A percentile compares a stretch with the other conserved stretches of the same genome.
phyloP scores from a whole-genome alignment of 2,329 filamentous ascomycete genomes.

The Mollisia scopiformis region DNA sequence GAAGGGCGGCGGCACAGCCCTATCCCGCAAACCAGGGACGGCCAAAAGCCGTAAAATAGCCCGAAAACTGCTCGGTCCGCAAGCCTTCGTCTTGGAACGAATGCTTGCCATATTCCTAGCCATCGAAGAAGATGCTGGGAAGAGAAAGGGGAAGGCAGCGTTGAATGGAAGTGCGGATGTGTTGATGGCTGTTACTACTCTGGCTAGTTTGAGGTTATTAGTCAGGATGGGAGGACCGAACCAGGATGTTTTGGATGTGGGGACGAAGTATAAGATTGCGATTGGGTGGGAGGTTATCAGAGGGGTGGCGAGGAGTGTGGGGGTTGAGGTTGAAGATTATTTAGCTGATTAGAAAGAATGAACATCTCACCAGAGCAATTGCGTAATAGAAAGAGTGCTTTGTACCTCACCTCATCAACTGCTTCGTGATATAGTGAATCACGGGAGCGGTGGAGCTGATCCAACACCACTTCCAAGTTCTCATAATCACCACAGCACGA shows the following conservation, averaged over 20 bases:
- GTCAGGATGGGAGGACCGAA: conserved; percentile 59
- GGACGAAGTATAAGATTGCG: conserved; percentile 77
- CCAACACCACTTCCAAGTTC: too few relatives aligned
- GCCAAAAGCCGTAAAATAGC: conserved; percentile 72
- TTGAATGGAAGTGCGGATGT: conserved; percentile 51
- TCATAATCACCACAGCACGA: too few relatives aligned
- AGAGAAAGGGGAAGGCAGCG: background rate
- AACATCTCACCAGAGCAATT: background rate
- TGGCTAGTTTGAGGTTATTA: conserved; percentile 71
- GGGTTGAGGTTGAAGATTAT: conserved; percentile 80
- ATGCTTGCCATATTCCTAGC: conserved; percentile 78
- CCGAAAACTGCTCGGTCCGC: conserved; percentile 75
- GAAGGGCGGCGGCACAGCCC: conserved; percentile 47
- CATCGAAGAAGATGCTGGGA: conserved; percentile 51
- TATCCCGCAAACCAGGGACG: conserved; percentile 35
- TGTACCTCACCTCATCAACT: too few relatives aligned
- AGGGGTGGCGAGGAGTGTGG: conserved; percentile 71
- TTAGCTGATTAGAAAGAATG: conserved; percentile 57
- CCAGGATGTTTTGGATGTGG: conserved; percentile 69
- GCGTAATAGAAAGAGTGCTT: too few relatives aligned
- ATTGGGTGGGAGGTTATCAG: conserved; percentile 78
- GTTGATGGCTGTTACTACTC: conserved; percentile 69
- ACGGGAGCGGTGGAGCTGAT: too few relatives aligned
- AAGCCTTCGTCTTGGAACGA: conserved; percentile 77
- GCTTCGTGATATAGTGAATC: too few relatives aligned